Evolutionary conservation across 2,329 filamentous ascomycete genomes (phyloP).

Genomic region (Apiospora malaysiana): DNA sequence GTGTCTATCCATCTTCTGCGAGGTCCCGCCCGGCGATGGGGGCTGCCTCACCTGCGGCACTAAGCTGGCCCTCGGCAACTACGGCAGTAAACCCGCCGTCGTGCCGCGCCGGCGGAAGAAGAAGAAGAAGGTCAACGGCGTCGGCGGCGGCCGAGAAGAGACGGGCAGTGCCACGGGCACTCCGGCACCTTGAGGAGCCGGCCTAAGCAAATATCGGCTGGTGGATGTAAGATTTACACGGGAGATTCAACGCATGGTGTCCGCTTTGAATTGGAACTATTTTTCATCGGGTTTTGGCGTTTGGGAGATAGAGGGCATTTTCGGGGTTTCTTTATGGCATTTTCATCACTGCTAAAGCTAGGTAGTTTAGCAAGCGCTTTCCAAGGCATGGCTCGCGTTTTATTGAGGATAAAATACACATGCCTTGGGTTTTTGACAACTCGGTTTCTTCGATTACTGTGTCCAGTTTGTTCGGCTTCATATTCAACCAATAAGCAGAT

Average conservation of each 20-base stretch:
- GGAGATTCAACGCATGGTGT: not conserved
- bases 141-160: constrained; percentile 52
- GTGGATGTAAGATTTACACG: not conserved
- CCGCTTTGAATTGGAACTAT: not conserved
- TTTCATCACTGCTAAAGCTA: not conserved
- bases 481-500: too few species aligned
- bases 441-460: too few species aligned
- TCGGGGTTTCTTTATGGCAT: not conserved
- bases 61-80: constrained; percentile 74
- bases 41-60: constrained; percentile 86
- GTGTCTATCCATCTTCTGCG: constrained; percentile 92
- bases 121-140: constrained; percentile 70
- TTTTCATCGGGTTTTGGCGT: not conserved
- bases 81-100: constrained; percentile 79
- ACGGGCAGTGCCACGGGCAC: constrained; percentile 67
- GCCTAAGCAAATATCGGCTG: not conserved
- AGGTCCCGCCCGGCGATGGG: constrained; percentile 58
- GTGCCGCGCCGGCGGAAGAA: constrained; percentile 75
- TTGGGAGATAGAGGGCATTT: not conserved
- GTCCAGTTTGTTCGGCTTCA: too few species aligned
- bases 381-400: not conserved
- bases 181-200: constrained; percentile 50
- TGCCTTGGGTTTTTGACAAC: too few species aligned
- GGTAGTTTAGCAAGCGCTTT: not conserved
- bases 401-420: too few species aligned